Conservation (phyloP, 2,329 filamentous ascomycete species). For the Tolypocladium amazonense region DNA sequence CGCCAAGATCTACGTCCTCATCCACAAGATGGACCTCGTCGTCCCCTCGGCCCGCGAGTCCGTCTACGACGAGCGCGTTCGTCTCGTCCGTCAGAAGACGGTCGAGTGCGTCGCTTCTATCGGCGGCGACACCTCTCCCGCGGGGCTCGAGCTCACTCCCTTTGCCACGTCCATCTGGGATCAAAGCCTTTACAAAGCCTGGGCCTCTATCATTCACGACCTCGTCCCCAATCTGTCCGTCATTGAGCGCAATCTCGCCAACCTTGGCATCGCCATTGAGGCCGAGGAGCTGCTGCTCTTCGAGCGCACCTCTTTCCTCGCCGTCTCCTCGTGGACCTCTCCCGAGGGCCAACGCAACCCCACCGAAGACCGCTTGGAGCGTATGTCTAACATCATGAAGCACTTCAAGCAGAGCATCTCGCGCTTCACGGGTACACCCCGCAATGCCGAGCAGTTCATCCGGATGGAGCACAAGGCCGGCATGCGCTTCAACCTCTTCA, state of each 20-base stretch:
- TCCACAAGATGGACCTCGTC: slow-evolving; percentile 98
- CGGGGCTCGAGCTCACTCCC: slow-evolving; percentile 59
- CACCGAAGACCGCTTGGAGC: slow-evolving; percentile 85
- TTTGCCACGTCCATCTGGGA: slow-evolving; percentile 98
- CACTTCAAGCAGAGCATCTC: slow-evolving; percentile 84
- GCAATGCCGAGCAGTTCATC: slow-evolving; percentile 70
- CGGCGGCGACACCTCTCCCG: slow-evolving; percentile 17
- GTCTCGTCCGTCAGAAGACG: slow-evolving; percentile 66
- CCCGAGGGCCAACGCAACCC: slow-evolving; percentile 69
- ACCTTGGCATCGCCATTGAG: slow-evolving; percentile 75
- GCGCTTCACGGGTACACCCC: slow-evolving; percentile 69
- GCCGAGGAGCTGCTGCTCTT: slow-evolving; percentile 92
- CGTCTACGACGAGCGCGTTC: slow-evolving; percentile 76
- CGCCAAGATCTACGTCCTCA: slow-evolving; percentile 84
- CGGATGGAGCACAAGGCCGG: slow-evolving; percentile 72
- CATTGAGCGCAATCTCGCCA: slow-evolving; percentile 77
- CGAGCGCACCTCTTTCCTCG: slow-evolving; percentile 90
- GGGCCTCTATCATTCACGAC: slow-evolving; percentile 96
- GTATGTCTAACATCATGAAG: slow-evolving; percentile 93
- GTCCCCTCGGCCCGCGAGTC: slow-evolving; percentile 66
- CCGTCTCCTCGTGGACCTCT: slow-evolving; percentile 85
- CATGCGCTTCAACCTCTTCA: slow-evolving; percentile 79
- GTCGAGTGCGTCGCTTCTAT: slow-evolving; percentile 35
- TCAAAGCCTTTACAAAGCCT: slow-evolving; percentile 94
- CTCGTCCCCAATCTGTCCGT: slow-evolving; percentile 86